phyloP scores from a whole-genome alignment of 2,329 filamentous ascomycete species.

The Spiromastix sp. region DNA sequence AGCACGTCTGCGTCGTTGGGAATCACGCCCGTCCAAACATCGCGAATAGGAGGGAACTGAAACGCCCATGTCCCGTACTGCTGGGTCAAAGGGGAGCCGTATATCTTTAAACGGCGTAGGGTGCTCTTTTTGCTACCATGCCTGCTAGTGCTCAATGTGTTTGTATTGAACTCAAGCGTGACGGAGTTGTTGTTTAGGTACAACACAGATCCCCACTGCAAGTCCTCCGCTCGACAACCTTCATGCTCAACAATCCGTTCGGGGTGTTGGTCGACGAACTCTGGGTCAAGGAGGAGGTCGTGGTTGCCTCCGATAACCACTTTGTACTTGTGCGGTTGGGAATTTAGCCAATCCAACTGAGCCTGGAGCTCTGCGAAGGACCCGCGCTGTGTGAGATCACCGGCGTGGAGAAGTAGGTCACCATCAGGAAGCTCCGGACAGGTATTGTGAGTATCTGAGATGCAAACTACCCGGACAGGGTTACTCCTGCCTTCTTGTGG shows the following conservation, averaged over 20 bases:
- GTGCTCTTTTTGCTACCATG: too few relatives aligned
- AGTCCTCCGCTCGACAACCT: too few relatives aligned
- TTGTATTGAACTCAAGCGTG: constrained; percentile 3
- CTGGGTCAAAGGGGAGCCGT: too few relatives aligned
- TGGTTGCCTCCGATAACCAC: constrained; percentile 38
- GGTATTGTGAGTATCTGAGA: constrained; percentile 36
- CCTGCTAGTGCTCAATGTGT: too few relatives aligned
- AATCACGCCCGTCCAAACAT: too few relatives aligned
- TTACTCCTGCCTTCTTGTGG: too few relatives aligned
- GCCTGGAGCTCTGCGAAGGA: constrained; percentile 29
- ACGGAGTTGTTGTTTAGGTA: constrained; percentile 8
- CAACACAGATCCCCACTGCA: constrained; percentile 11
- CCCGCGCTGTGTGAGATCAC: constrained; percentile 34
- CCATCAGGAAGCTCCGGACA: constrained; percentile 26
- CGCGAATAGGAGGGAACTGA: constrained; percentile 8
- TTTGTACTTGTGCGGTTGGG: constrained; percentile 30
- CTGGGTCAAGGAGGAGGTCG: constrained; percentile 18
- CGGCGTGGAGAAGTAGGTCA: constrained; percentile 37
- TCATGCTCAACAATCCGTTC: too few relatives aligned
- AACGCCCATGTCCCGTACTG: constrained; percentile 12
- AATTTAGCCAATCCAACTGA: constrained; percentile 30
- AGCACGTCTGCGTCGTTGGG: constrained; percentile 12
- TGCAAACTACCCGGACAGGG: too few relatives aligned
- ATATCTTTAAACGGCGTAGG: constrained; percentile 12
- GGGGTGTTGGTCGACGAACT: too few relatives aligned